phyloP scores from a whole-genome alignment of 176 grass and related monocot genomes.

The Triticum turgidum region DNA sequence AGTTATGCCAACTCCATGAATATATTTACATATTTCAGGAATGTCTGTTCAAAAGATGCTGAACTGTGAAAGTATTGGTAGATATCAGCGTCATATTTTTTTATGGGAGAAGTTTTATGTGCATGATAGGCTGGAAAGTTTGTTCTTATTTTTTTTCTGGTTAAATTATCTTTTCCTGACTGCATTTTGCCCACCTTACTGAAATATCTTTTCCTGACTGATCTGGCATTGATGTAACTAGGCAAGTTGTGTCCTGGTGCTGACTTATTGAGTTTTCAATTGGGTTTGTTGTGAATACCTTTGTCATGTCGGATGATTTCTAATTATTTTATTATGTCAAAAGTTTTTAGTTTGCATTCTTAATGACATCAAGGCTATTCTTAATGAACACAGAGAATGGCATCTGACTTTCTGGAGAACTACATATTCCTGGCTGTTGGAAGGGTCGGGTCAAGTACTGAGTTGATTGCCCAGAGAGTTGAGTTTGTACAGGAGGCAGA shows the following conservation, averaged over 20 bases:
- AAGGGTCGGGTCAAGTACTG: conserved; percentile 97
- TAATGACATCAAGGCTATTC: conserved; percentile 21
- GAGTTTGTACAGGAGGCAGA: conserved; percentile 94
- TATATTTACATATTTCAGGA: neutral
- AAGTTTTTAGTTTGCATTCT: neutral
- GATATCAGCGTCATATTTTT: neutral
- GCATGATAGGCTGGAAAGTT: neutral
- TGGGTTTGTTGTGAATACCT: neutral
- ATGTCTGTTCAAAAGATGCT: neutral
- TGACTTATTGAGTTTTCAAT: conserved; percentile 1
- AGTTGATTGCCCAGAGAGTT: conserved; percentile 88
- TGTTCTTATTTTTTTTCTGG: neutral
- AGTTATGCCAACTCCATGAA: neutral
- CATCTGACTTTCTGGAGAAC: conserved; percentile 83
- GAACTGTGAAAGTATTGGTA: neutral
- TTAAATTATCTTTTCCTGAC: neutral
- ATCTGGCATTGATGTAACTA: neutral
- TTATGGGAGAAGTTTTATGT: neutral
- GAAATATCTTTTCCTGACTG: neutral
- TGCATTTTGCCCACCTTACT: neutral
- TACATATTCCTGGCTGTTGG: conserved; percentile 99
- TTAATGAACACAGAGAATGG: conserved; percentile 69
- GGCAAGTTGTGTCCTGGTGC: neutral
- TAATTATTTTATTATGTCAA: neutral
- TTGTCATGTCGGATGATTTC: conserved; percentile 14